Percentiles rank a stretch among this genome's conserved stretches.
Evolutionary conservation across 768 basidiomycete species (phyloP).

Genomic region (Boletus insuetus): DNA sequence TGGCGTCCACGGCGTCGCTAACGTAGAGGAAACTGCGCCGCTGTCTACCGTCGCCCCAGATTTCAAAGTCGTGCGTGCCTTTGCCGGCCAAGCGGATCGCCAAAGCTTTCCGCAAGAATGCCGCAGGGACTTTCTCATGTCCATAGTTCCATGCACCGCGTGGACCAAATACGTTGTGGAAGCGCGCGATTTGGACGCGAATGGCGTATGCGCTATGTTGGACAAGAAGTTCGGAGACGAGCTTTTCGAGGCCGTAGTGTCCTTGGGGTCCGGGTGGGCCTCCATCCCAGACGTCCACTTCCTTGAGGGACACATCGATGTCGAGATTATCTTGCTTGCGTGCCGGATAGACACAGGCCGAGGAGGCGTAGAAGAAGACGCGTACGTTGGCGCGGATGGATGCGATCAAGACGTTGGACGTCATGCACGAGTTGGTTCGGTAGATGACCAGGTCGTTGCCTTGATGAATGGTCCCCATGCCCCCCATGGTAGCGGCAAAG

Average conservation of each 20-base stretch:
- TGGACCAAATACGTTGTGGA: conserved; percentile 61
- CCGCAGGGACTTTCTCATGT: conserved; percentile 57
- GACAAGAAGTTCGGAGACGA: conserved; percentile 47
- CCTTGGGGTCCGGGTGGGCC: conserved; percentile 46
- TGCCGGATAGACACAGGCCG: conserved; percentile 57
- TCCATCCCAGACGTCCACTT: conserved; percentile 43
- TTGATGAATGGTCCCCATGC: conserved; percentile 60
- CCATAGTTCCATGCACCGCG: conserved; percentile 52
- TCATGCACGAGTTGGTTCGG: conserved; percentile 48
- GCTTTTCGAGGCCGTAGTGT: conserved; percentile 59
- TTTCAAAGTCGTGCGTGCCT: conserved; percentile 37
- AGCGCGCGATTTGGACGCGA: conserved; percentile 47
- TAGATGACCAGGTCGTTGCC: conserved; percentile 51
- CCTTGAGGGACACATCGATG: conserved; percentile 43
- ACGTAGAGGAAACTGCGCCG: conserved; percentile 56
- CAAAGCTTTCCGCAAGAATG: conserved; percentile 52
- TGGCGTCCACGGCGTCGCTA: conserved; percentile 50
- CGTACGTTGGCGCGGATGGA: conserved; percentile 37
- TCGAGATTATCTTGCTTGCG: conserved; percentile 34
- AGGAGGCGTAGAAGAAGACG: conserved; percentile 53
- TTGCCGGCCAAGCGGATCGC: conserved; percentile 20
- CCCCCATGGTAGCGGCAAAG: conserved; percentile 62
- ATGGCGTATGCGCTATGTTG: conserved; percentile 32
- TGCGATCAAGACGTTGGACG: conserved; percentile 43
- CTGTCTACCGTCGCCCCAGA: conserved; percentile 57